Conservation (phyloP, 106 monocot genomes). For the Dioscorea alata region DNA sequence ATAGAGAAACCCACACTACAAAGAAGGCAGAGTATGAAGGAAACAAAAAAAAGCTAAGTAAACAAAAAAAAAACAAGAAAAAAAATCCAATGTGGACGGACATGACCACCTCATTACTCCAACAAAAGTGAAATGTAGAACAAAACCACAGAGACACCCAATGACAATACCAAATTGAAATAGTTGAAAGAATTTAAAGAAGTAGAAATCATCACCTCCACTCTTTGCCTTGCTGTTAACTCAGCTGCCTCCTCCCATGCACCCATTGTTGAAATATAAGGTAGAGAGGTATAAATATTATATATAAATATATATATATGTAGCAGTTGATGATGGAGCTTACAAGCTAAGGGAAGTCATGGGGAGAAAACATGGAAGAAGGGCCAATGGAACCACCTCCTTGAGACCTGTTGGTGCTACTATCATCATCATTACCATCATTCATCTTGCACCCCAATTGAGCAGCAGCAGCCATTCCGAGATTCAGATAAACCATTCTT, state of each 20-base stretch:
- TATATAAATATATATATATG: not conserved
- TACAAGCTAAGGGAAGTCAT: slow-evolving; percentile 56
- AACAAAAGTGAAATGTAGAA: not conserved
- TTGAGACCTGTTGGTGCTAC: slow-evolving; percentile 26
- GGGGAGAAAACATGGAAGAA: slow-evolving; percentile 46
- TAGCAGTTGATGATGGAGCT: slow-evolving; percentile 11
- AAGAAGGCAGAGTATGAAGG: not conserved
- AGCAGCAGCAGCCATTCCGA: slow-evolving; percentile 64
- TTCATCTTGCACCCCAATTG: slow-evolving; percentile 43
- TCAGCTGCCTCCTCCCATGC: not conserved
- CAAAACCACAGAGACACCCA: not conserved
- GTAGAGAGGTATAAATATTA: not conserved
- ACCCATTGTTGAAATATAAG: not conserved
- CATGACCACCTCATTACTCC: not conserved
- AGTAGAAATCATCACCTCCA: not conserved
- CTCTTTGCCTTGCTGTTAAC: not conserved
- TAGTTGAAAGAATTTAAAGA: not conserved
- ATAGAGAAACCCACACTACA: not conserved
- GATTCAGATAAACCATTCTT: slow-evolving; percentile 78
- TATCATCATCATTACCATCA: slow-evolving; percentile 38
- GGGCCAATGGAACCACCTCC: slow-evolving; percentile 34
- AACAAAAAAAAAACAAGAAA: not conserved
- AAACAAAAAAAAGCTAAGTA: not conserved
- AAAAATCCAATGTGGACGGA: not conserved
- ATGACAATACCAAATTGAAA: not conserved